Base-by-base conservation (phyloP, 768 basidiomycete species). In the Terana coerulea region DNA sequence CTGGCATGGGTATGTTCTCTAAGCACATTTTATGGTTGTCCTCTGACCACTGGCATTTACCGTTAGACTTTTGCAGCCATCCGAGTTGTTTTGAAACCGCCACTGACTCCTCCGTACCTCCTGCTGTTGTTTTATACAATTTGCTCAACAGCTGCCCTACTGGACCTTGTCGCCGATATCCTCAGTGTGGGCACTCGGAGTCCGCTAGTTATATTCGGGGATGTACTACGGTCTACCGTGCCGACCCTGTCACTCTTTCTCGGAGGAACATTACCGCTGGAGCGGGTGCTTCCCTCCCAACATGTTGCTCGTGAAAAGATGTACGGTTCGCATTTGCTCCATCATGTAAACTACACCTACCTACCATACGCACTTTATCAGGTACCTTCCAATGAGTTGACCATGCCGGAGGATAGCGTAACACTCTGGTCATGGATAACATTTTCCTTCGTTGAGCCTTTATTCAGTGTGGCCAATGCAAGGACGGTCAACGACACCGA, bases 371-470 rank as follows among this genome's bases (percentile, higher is more conserved):
- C 30, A 28, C 46, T 36, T 24, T 34, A 28, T 21, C 56, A 84
- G 82, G 66, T 69, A 19, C 80, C 83, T 1, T 78, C 80, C 6
- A 70, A 64, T 47, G 59, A 59, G 10, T 59, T 75, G 26, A 75
- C 83, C 3, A 79, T 77, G 61, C 84, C 86, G 8, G 85, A 88
- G 64, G 85, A 88, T 60, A 71, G 75, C 57, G 79, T 77, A 19
- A 79, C 68, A 30, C 67, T 88, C 12, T 86, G 83, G 82, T 70
- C 75, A 15, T 88, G 85, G 86, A 73, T 71, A 33, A 76, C 73
- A 2, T 84, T 84, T 59, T 77, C 79, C 1, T 87, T 84, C 58
- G 73, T 86, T 6, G 75, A 83, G 54, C 85, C 85, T 3, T 69
- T 87, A 21, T 74, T 86, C 54, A 60, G 70, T 43, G 63, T 84